Base-by-base conservation (phyloP, 73 alveolate genomes). In the Paramecium tetraurelia region DNA sequence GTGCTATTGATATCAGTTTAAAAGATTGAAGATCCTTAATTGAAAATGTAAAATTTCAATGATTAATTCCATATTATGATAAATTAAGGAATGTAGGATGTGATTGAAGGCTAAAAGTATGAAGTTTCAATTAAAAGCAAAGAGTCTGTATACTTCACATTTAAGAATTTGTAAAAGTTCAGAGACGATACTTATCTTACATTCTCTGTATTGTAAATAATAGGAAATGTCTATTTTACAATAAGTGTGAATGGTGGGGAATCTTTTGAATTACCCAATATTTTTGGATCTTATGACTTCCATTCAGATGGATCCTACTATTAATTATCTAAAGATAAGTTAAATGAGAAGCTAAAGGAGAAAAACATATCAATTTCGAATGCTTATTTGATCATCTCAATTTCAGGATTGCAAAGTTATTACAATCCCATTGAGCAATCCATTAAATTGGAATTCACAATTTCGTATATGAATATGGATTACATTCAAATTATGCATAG, bases 231-330 rank as follows among this genome's bases (percentile, higher is more conserved):
- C 4, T 41, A 44, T 80, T 80, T 80, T 43, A 12, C 38, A 41
- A 46, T 80, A 22, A 80, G 43, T 43, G 90, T 80, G 1, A 80
- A 80, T 44, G 76, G 72, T 24, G 46, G 50, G 1, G 90, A 80
- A 2, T 43, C 43, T 4, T n/a, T 80, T 5, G 59, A 35, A 75
- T 35, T n/a, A 36, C 87, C 87, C 4, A 21, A 12, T 38, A 3
- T 75, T 6, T 12, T 3, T n/a, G 87, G 87, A 75, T 41, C 87
- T 44, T 80, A 44, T 48, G 90, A 80, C 46, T 80, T 80, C 24
- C 90, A 80, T 80, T 5, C 90, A 4, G 90, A 80, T 80, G 90
- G 90, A 44, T 3, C 18, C 10, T 80, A 80, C 48, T 9, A 44
- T 3, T 20, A 80, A 48, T 40, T 80, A 16, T 40, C 46, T 5